phyloP scores from a whole-genome alignment of 805 yeast species.

The Candida sakaeoensis region DNA sequence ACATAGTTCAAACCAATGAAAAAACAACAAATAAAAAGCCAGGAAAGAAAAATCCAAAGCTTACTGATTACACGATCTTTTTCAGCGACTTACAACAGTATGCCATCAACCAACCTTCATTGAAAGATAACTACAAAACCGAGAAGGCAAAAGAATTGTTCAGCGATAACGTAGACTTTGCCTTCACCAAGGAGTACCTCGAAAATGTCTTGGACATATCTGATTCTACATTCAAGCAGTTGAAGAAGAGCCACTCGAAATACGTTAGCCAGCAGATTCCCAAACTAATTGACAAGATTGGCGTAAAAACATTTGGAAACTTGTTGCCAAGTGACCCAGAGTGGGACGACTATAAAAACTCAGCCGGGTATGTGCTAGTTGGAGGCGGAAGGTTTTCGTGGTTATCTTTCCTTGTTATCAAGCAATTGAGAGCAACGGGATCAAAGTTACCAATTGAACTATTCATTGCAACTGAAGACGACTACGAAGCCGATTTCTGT shows the following conservation, averaged over 20 bases:
- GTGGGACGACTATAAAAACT: slow-evolving; percentile 30
- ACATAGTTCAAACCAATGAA: neutral
- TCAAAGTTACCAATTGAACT: slow-evolving; percentile 49
- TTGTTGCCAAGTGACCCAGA: slow-evolving; percentile 33
- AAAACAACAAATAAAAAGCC: neutral
- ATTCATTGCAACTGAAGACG: slow-evolving; percentile 40
- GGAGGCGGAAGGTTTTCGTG: slow-evolving; percentile 53
- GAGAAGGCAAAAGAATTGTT: slow-evolving; percentile 45
- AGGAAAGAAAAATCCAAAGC: slow-evolving; percentile 1
- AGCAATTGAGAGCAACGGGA: slow-evolving; percentile 43
- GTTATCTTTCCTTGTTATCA: slow-evolving; percentile 47
- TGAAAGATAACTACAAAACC: slow-evolving; percentile 38
- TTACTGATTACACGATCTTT: slow-evolving; percentile 25
- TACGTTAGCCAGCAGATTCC: slow-evolving; percentile 30
- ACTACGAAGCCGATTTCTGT: slow-evolving; percentile 47
- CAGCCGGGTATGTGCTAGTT: slow-evolving; percentile 44
- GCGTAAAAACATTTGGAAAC: slow-evolving; percentile 34
- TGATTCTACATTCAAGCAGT: slow-evolving; percentile 24
- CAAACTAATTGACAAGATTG: slow-evolving; percentile 22
- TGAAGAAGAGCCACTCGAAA: slow-evolving; percentile 36
- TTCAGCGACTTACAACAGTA: slow-evolving; percentile 31
- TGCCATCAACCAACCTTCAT: slow-evolving; percentile 35
- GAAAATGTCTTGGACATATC: slow-evolving; percentile 41
- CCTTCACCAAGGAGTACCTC: slow-evolving; percentile 45
- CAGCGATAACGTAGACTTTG: slow-evolving; percentile 34